Percentiles rank a stretch among this genome's conserved stretches.
Evolutionary conservation across 768 basidiomycete species (phyloP).

Genomic region (Chalciporus chontae): DNA sequence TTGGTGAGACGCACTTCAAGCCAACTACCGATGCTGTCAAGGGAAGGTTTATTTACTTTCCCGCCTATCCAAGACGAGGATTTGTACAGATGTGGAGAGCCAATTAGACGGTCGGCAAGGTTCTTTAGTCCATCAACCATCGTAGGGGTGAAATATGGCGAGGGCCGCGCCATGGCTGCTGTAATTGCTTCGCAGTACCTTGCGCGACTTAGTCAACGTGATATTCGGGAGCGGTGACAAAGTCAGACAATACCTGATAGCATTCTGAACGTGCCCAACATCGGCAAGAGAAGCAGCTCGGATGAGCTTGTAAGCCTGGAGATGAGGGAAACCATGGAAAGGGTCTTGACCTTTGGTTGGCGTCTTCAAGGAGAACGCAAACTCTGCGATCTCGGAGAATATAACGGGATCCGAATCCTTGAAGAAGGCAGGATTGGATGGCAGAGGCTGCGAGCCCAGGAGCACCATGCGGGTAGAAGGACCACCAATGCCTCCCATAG

Average conservation of each 20-base stretch:
- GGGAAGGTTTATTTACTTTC: conserved; percentile 86
- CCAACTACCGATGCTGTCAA: conserved; percentile 90
- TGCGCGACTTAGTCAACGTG: conserved; percentile 26
- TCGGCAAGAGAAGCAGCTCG: conserved; percentile 77
- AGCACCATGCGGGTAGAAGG: conserved; percentile 67
- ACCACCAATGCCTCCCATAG: conserved; percentile 66
- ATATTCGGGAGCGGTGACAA: not conserved
- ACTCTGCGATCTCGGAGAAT: conserved; percentile 89
- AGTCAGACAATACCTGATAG: conserved; percentile 56
- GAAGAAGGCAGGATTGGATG: conserved; percentile 44
- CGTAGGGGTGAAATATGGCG: conserved; percentile 62
- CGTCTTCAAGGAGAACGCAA: conserved; percentile 75
- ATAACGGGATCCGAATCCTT: conserved; percentile 74
- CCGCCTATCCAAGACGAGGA: conserved; percentile 79
- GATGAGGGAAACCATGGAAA: conserved; percentile 76
- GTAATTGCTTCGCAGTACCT: conserved; percentile 95
- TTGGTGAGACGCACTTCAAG: conserved; percentile 90
- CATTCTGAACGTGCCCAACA: conserved; percentile 70
- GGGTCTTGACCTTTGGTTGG: conserved; percentile 80
- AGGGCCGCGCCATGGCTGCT: conserved; percentile 54
- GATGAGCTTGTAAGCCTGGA: conserved; percentile 85
- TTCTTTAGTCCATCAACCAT: conserved; percentile 75
- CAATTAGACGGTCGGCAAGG: conserved; percentile 73
- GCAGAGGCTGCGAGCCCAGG: conserved; percentile 65
- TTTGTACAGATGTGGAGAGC: conserved; percentile 72